Percentiles rank a stretch among this genome's conserved stretches.
These are phyloP conservation scores for Rusavskia elegans DNA, from an alignment of 495 filamentous ascomycete species.

Conservation along the genomic window DNA sequence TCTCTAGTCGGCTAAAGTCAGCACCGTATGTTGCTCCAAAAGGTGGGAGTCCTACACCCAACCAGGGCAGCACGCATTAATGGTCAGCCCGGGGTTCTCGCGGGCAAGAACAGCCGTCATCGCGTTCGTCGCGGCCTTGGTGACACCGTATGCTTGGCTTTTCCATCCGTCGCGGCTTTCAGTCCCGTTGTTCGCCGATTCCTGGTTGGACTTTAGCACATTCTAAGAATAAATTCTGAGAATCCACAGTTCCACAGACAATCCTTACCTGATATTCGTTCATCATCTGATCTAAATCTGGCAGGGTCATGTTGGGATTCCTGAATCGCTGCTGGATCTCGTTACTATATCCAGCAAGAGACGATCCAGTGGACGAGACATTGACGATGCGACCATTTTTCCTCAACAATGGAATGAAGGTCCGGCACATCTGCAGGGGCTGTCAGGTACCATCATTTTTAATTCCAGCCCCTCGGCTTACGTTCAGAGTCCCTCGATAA, in stretches of 20 bases:
- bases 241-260: neutral
- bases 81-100: conserved; percentile 10
- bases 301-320: conserved; percentile 1
- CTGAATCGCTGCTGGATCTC: conserved; percentile 2
- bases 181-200: conserved; percentile 2
- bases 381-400: conserved; percentile 17
- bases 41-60: conserved; percentile 13
- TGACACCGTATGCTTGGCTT: conserved; percentile 14
- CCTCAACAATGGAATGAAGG: conserved; percentile 11
- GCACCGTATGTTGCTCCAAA: neutral
- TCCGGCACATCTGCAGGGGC: conserved; percentile 3
- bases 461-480: neutral
- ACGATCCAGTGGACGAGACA: conserved; percentile 12
- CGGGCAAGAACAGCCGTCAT: conserved; percentile 15
- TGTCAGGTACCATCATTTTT: too few species aligned
- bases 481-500: conserved; percentile 5
- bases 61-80: conserved; percentile 23
- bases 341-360: neutral
- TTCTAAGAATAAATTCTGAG: neutral
- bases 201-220: neutral
- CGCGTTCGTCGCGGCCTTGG: conserved; percentile 19
- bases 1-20: neutral
- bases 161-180: conserved; percentile 10
- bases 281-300: conserved; percentile 1
- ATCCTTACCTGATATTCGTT: conserved; percentile 3